Percentiles rank a stretch among this genome's conserved stretches.
Evolutionary conservation across 805 yeast genomes (phyloP).

Genomic region (Lachancea thermotolerans): DNA sequence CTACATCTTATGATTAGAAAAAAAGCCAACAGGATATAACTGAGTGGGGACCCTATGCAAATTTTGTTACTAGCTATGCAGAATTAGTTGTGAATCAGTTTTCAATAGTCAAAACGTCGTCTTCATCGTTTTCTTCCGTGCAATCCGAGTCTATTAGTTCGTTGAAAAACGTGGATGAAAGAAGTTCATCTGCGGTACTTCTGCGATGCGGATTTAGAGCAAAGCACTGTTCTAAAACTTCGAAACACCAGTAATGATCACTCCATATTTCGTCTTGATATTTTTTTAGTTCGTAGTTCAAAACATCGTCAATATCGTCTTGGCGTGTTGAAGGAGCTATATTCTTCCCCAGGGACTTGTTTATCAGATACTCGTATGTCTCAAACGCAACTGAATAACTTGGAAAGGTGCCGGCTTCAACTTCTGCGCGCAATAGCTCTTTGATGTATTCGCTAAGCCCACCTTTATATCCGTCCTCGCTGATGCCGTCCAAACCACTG

Average conservation of each 20-base stretch:
- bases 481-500: constrained; percentile 41
- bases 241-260: constrained; percentile 40
- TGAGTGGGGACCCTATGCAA: too few species aligned
- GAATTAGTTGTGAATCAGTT: not conserved
- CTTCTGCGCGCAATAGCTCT: constrained; percentile 26
- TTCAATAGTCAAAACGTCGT: constrained; percentile 14
- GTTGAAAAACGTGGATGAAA: constrained; percentile 54
- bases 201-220: constrained; percentile 52
- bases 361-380: constrained; percentile 41
- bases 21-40: not conserved
- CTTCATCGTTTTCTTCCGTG: constrained; percentile 19
- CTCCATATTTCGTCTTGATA: constrained; percentile 32
- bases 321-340: constrained; percentile 14
- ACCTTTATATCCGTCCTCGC: constrained; percentile 33
- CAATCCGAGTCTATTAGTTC: constrained; percentile 30
- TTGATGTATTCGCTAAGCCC: constrained; percentile 29
- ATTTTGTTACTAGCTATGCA: constrained; percentile 4
- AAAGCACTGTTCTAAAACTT: constrained; percentile 51
- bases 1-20: constrained; percentile 42
- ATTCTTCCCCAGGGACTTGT: constrained; percentile 30
- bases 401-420: constrained; percentile 55
- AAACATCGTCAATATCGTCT: constrained; percentile 8
- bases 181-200: constrained; percentile 49
- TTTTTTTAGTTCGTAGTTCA: constrained; percentile 20
- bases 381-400: constrained; percentile 67